These are phyloP conservation scores for Didymella arachidicola DNA, from an alignment of 2,329 filamentous ascomycete species.

Conservation along the genomic window DNA sequence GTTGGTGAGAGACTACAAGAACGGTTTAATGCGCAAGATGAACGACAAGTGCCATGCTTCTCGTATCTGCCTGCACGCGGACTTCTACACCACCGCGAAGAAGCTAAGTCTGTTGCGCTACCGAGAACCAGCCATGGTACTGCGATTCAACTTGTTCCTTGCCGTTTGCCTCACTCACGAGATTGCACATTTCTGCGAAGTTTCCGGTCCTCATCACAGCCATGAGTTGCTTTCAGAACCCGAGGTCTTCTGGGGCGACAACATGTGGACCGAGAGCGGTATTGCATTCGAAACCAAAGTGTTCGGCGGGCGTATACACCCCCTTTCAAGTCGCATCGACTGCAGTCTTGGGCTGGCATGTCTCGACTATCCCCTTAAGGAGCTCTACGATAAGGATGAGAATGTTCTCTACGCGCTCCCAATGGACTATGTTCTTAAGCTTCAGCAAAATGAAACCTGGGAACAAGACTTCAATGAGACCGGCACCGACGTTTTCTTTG, in stretches of 20 bases:
- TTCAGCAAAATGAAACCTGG: conserved; percentile 52
- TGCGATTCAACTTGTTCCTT: conserved; percentile 52
- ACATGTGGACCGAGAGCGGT: conserved; percentile 52
- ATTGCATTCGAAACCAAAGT: conserved; percentile 51
- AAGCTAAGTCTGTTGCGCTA: conserved; percentile 48
- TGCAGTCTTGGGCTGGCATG: conserved; percentile 50
- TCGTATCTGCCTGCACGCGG: conserved; percentile 51
- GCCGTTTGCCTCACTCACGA: conserved; percentile 51
- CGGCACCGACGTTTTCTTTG: conserved; percentile 40
- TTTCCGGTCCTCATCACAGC: conserved; percentile 49
- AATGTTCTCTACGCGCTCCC: conserved; percentile 50
- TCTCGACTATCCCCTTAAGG: conserved; percentile 47
- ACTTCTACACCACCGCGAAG: conserved; percentile 53
- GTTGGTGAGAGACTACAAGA: conserved; percentile 49
- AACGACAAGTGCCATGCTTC: conserved; percentile 48
- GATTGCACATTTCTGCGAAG: conserved; percentile 52
- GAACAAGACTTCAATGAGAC: conserved; percentile 42
- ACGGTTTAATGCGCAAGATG: conserved; percentile 46
- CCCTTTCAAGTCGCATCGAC: conserved; percentile 50
- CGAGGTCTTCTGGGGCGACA: conserved; percentile 51
- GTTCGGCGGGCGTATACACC: conserved; percentile 51
- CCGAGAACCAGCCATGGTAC: conserved; percentile 51
- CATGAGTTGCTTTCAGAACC: conserved; percentile 46
- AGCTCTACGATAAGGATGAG: conserved; percentile 49
- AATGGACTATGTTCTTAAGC: conserved; percentile 50